phyloP scores from a whole-genome alignment of 176 grass and related monocot species.

The Saccharum officinarum region DNA sequence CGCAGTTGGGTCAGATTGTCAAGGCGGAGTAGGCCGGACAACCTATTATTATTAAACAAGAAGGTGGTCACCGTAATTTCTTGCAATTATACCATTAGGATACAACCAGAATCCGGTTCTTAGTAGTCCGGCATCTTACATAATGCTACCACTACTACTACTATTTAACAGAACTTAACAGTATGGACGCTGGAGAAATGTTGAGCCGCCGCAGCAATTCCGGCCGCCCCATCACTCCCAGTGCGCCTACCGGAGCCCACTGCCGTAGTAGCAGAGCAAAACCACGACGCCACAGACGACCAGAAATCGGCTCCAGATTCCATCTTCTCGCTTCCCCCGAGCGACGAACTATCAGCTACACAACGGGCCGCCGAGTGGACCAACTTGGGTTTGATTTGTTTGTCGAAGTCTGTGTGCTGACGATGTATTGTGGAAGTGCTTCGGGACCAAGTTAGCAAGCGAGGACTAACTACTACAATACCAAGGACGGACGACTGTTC shows the following conservation, averaged over 20 bases:
- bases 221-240: not conserved
- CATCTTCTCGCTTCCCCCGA: not conserved
- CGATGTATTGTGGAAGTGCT: too few species aligned
- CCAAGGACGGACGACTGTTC: not conserved
- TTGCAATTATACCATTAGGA: too few species aligned
- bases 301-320: not conserved
- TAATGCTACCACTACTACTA: not conserved
- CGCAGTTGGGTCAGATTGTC: too few species aligned
- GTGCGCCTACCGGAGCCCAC: too few species aligned
- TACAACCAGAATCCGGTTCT: too few species aligned
- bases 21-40: too few species aligned
- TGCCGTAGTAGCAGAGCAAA: not conserved
- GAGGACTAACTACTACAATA: not conserved
- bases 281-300: not conserved
- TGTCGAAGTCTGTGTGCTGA: too few species aligned
- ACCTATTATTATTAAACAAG: too few species aligned
- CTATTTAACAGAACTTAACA: constrained; percentile 5
- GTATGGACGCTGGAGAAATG: constrained; percentile 27
- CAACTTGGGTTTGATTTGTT: too few species aligned
- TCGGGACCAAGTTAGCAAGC: not conserved
- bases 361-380: too few species aligned
- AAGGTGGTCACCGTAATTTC: too few species aligned
- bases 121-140: not conserved
- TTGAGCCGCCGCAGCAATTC: constrained; percentile 5
- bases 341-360: too few species aligned